These are phyloP conservation scores for Xanthoconium stramineum DNA, from an alignment of 768 basidiomycete species.

Conservation along the genomic window DNA sequence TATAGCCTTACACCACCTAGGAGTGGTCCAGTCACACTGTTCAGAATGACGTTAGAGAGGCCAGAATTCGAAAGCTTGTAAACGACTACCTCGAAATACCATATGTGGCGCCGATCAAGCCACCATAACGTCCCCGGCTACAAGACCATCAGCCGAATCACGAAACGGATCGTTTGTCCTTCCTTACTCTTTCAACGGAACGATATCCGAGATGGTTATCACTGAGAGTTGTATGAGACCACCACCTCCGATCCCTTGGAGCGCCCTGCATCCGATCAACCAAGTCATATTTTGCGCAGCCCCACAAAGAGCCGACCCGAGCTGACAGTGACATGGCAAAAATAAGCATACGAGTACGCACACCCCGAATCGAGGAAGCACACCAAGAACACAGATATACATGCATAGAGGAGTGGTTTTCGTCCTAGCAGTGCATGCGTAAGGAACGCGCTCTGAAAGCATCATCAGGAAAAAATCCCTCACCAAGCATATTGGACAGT, in stretches of 20 bases:
- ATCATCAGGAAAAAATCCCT: background rate
- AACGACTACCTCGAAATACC: constrained; percentile 51
- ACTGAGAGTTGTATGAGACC: background rate
- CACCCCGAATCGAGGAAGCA: constrained; percentile 11
- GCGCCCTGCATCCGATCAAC: constrained; percentile 71
- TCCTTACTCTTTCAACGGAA: constrained; percentile 69
- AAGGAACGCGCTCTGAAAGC: background rate
- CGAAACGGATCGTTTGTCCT: background rate
- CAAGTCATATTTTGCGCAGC: constrained; percentile 75
- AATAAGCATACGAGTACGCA: background rate
- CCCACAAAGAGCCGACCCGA: constrained; percentile 79
- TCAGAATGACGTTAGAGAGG: background rate
- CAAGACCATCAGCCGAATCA: background rate
- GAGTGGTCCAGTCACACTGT: constrained; percentile 70
- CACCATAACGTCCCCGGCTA: constrained; percentile 77
- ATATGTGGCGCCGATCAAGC: constrained; percentile 77
- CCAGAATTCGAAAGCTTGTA: background rate
- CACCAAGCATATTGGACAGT: constrained; percentile 54
- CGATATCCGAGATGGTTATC: constrained; percentile 40
- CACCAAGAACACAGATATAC: constrained; percentile 66
- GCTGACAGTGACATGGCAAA: constrained; percentile 44
- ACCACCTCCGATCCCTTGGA: constrained; percentile 41
- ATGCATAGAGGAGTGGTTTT: constrained; percentile 67
- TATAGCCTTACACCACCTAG: constrained; percentile 68
- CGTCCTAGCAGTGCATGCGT: constrained; percentile 38